Evolutionary conservation across 2,329 filamentous ascomycete species (phyloP).

Genomic region (Akanthomyces muscarius): DNA sequence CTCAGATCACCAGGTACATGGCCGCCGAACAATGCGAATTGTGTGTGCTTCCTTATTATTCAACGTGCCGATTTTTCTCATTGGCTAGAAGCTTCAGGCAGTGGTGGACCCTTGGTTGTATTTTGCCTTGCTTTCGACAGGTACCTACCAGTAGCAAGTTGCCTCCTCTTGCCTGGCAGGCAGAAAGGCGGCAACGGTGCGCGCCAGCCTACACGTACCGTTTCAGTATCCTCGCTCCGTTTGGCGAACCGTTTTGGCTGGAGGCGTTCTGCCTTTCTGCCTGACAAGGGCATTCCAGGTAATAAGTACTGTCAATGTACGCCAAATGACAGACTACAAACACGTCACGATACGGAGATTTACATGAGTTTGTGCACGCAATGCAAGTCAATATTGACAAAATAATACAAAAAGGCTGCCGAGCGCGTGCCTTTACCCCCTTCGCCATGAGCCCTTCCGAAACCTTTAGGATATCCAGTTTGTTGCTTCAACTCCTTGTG

Average conservation of each 20-base stretch:
- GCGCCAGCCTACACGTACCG: not conserved
- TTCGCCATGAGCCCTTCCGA: slow-evolving; percentile 8
- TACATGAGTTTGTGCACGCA: not conserved
- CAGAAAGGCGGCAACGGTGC: slow-evolving; percentile 1
- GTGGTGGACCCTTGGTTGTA: not conserved
- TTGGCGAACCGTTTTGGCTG: not conserved
- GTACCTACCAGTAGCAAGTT: not conserved
- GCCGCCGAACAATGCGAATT: not conserved
- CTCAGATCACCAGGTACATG: slow-evolving; percentile 12
- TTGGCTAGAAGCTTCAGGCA: not conserved
- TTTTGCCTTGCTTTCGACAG: not conserved
- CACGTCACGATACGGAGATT: not conserved
- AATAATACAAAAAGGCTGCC: slow-evolving; percentile 10
- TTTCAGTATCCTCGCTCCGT: not conserved
- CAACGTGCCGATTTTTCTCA: slow-evolving; percentile 7
- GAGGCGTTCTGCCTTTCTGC: not conserved
- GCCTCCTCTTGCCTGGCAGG: slow-evolving; percentile 6
- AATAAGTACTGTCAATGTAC: not conserved
- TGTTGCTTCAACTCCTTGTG: not conserved
- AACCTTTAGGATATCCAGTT: slow-evolving; percentile 15
- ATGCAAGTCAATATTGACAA: slow-evolving; percentile 10
- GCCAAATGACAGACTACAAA: not conserved
- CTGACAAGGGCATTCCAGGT: not conserved
- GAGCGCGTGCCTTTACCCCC: not conserved
- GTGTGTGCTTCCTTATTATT: not conserved